Conservation (phyloP, 2,329 filamentous ascomycete species). For the Phaeomoniella chlamydospora region DNA sequence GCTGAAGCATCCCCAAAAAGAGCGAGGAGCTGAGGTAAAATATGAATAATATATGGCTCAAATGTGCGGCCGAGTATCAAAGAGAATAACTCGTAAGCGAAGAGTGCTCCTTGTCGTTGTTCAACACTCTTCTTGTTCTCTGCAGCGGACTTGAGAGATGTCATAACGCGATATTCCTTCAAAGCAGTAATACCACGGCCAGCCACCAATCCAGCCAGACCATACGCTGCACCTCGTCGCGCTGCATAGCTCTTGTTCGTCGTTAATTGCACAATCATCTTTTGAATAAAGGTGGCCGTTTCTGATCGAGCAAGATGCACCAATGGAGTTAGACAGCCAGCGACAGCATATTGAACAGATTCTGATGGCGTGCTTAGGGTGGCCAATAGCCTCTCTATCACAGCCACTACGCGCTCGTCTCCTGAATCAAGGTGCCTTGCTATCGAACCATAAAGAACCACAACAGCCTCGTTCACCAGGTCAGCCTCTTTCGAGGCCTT, state of each 20-base stretch:
- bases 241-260: constrained; percentile 83
- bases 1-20: constrained; percentile 80
- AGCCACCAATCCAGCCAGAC: constrained; percentile 74
- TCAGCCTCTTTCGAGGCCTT: constrained; percentile 70
- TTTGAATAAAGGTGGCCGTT: constrained; percentile 63
- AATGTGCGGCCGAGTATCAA: constrained; percentile 76
- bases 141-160: constrained; percentile 62
- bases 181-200: constrained; percentile 75
- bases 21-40: constrained; percentile 76
- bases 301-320: constrained; percentile 67
- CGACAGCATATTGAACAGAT: constrained; percentile 90
- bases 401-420: constrained; percentile 76
- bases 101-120: constrained; percentile 73
- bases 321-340: constrained; percentile 85
- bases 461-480: constrained; percentile 88
- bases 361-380: constrained; percentile 92
- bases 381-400: constrained; percentile 70
- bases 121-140: constrained; percentile 92
- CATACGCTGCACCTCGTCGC: constrained; percentile 86
- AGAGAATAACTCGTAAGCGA: constrained; percentile 84
- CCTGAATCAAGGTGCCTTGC: constrained; percentile 73
- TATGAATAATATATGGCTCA: constrained; percentile 91
- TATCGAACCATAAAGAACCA: constrained; percentile 91
- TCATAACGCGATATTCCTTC: constrained; percentile 74
- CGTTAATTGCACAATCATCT: constrained; percentile 69